These are phyloP conservation scores for Chrysoporthe puriensis DNA, from an alignment of 2,329 filamentous ascomycete genomes.

Conservation along the genomic window DNA sequence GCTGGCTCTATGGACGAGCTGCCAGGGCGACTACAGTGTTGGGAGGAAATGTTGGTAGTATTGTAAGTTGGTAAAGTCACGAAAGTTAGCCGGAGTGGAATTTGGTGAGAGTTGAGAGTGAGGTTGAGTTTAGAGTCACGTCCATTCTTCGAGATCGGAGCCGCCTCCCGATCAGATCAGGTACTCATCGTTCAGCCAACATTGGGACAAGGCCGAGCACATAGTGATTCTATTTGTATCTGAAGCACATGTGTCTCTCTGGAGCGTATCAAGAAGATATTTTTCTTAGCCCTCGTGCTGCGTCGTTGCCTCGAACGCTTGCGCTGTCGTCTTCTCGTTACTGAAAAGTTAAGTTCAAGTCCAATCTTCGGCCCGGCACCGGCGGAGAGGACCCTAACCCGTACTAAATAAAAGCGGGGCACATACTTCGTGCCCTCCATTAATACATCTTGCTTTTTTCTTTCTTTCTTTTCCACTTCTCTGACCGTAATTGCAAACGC, in stretches of 20 bases:
- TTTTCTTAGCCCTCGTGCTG: neutral
- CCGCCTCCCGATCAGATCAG: slow-evolving; percentile 7
- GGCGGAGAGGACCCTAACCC: slow-evolving; percentile 4
- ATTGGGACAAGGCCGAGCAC: neutral
- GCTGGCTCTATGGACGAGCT: neutral
- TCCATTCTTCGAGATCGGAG: slow-evolving; percentile 15
- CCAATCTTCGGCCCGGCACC: slow-evolving; percentile 6
- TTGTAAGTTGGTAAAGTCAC: neutral
- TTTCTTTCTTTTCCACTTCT: too few species aligned
- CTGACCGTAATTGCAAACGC: too few species aligned
- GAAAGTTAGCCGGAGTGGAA: neutral
- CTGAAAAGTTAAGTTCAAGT: neutral
- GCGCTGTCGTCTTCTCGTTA: neutral
- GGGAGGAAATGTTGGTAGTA: neutral
- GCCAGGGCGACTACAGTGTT: neutral
- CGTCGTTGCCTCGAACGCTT: too few species aligned
- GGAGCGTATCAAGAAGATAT: neutral
- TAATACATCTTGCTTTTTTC: too few species aligned
- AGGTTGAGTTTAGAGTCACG: neutral
- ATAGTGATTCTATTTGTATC: neutral
- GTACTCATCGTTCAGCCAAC: neutral
- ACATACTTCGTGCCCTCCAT: too few species aligned
- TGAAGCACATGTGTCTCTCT: neutral
- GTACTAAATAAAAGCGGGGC: neutral
- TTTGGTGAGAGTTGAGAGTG: neutral